Conservation (phyloP, 805 yeast genomes). For the Teunomyces cretensis region DNA sequence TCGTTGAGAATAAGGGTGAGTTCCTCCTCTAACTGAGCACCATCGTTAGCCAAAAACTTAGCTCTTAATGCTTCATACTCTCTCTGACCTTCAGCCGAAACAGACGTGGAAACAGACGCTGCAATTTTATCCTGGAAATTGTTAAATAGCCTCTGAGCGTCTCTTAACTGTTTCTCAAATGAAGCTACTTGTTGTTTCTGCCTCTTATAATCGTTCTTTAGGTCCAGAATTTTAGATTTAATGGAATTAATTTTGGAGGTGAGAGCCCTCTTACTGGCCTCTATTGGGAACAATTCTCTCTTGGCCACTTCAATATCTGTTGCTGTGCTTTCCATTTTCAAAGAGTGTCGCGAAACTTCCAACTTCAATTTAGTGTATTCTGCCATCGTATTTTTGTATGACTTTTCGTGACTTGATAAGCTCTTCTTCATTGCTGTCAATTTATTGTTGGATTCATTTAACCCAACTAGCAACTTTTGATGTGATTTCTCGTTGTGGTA, state of each 20-base stretch:
- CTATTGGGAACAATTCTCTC: conserved; percentile 58
- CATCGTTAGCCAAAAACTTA: conserved; percentile 52
- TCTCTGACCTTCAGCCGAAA: conserved; percentile 51
- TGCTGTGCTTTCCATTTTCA: conserved; percentile 34
- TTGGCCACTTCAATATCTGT: conserved; percentile 44
- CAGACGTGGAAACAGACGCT: conserved; percentile 16
- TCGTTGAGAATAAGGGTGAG: conserved; percentile 42
- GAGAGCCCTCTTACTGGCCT: conserved; percentile 53
- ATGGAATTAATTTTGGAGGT: conserved; percentile 46
- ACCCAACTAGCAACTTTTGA: conserved; percentile 30
- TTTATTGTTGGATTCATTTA: conserved; percentile 34
- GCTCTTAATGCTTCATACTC: conserved; percentile 63
- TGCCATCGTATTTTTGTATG: conserved; percentile 27
- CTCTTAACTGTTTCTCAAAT: conserved; percentile 48
- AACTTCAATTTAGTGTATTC: conserved; percentile 49
- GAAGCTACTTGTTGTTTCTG: conserved; percentile 46
- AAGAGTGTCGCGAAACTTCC: conserved; percentile 40
- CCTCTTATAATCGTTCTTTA: conserved; percentile 51
- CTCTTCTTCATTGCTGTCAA: conserved; percentile 34
- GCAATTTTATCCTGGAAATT: conserved; percentile 29
- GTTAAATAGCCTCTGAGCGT: conserved; percentile 32
- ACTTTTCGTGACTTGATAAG: conserved; percentile 25
- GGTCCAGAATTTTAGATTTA: conserved; percentile 48
- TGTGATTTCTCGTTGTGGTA: conserved; percentile 55
- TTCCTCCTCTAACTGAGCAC: conserved; percentile 57